Percentiles rank a stretch among this genome's conserved stretches.
These are phyloP conservation scores for Leishmania tarentolae DNA, from an alignment of 208 protist genomes.

Conservation along the genomic window DNA sequence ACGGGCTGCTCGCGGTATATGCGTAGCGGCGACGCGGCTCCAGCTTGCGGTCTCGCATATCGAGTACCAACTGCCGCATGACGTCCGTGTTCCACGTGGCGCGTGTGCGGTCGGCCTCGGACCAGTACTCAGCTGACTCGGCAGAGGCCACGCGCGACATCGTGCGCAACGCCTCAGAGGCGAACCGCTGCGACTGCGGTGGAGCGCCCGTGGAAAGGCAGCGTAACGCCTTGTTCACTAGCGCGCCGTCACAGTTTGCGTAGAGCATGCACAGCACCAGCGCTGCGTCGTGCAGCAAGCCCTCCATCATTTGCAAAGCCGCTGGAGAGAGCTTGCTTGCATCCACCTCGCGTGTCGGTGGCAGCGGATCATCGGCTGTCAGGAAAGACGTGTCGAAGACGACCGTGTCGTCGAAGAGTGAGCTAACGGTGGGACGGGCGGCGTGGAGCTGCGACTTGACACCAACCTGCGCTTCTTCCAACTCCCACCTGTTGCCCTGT, in stretches of 20 bases:
- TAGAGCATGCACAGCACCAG: slow-evolving; percentile 76
- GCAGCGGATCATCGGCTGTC: slow-evolving; percentile 48
- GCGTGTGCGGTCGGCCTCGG: slow-evolving; percentile 78
- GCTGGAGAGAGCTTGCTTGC: slow-evolving; percentile 23
- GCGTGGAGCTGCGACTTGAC: slow-evolving; percentile 80
- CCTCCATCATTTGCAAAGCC: slow-evolving; percentile 45
- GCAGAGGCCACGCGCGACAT: slow-evolving; percentile 81
- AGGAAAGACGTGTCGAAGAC: slow-evolving; percentile 66
- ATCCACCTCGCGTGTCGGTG: slow-evolving; percentile 30
- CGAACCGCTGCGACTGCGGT: slow-evolving; percentile 76
- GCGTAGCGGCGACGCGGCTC: slow-evolving; percentile 36
- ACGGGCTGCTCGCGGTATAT: slow-evolving; percentile 6
- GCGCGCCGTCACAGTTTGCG: slow-evolving; percentile 61
- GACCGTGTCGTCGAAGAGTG: slow-evolving; percentile 70
- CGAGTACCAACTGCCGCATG: slow-evolving; percentile 83
- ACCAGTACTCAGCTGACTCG: slow-evolving; percentile 55
- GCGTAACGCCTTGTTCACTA: slow-evolving; percentile 65
- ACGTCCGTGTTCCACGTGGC: slow-evolving; percentile 77
- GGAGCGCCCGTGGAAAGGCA: slow-evolving; percentile 35
- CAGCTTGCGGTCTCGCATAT: slow-evolving; percentile 68
- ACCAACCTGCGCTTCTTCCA: slow-evolving; percentile 76
- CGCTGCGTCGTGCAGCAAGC: slow-evolving; percentile 82
- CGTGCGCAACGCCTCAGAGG: slow-evolving; percentile 70
- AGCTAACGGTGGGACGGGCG: slow-evolving; percentile 78
- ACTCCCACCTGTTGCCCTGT: slow-evolving; percentile 44